Percentiles rank a stretch among this genome's conserved stretches.
Conservation (phyloP, 2,329 filamentous ascomycete genomes). For the Arthrobotrys pseudoclavata region DNA sequence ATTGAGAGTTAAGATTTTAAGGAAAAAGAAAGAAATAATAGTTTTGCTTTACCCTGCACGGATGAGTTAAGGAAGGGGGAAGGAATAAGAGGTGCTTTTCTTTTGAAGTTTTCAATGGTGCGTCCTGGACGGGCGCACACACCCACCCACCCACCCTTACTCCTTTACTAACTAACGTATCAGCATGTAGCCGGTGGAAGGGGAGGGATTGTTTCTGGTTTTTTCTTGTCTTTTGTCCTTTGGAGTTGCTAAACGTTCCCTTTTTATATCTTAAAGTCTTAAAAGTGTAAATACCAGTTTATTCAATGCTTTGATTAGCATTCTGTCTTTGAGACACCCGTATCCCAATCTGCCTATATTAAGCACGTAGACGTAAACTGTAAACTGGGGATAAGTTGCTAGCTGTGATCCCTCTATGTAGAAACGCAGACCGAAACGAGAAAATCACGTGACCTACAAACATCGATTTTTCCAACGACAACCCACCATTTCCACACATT, state of each 20-base stretch:
- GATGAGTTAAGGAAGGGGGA: neutral
- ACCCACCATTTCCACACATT: neutral
- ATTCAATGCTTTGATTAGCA: slow-evolving; percentile 7
- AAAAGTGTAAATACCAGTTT: slow-evolving; percentile 59
- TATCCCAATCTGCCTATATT: too few relatives aligned
- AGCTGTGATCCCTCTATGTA: neutral
- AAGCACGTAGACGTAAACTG: too few relatives aligned
- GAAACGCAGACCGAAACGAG: too few relatives aligned
- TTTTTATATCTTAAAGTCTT: slow-evolving; percentile 17
- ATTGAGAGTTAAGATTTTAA: neutral
- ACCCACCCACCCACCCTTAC: neutral
- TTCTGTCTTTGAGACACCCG: neutral
- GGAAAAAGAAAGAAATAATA: neutral
- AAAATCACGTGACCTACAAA: slow-evolving; percentile 40
- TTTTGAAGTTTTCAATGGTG: neutral
- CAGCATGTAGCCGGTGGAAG: neutral
- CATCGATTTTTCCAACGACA: slow-evolving; percentile 42
- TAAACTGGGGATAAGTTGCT: too few relatives aligned
- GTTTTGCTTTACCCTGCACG: neutral
- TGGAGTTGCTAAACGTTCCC: slow-evolving; percentile 31
- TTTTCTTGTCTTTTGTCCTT: slow-evolving; percentile 28
- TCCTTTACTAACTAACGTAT: neutral
- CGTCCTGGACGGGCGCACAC: slow-evolving; percentile 2
- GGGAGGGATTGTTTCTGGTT: neutral
- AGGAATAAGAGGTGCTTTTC: neutral